phyloP scores from a whole-genome alignment of 805 yeast species.

The Clavispora asparagi region DNA sequence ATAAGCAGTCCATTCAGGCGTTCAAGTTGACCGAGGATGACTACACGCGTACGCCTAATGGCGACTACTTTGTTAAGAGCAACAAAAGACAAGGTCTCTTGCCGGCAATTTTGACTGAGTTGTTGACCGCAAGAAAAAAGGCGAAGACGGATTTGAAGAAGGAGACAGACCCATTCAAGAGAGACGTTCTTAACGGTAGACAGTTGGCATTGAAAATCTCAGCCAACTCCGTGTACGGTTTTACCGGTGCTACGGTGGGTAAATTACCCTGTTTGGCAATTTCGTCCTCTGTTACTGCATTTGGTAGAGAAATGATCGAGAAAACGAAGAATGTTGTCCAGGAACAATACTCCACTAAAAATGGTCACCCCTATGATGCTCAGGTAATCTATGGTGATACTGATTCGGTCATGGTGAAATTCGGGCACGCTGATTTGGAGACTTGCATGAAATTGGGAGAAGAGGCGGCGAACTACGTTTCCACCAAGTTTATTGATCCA shows the following conservation, averaged over 20 bases:
- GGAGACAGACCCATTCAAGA: slow-evolving; percentile 90
- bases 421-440: slow-evolving; percentile 75
- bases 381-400: slow-evolving; percentile 97
- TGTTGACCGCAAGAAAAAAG: slow-evolving; percentile 84
- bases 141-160: slow-evolving; percentile 88
- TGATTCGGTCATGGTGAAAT: slow-evolving; percentile 98
- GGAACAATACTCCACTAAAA: slow-evolving; percentile 66
- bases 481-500: slow-evolving; percentile 73
- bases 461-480: slow-evolving; percentile 88
- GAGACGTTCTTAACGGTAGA: slow-evolving; percentile 93
- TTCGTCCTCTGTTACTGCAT: slow-evolving; percentile 92
- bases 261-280: slow-evolving; percentile 94
- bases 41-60: slow-evolving; percentile 84
- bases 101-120: slow-evolving; percentile 87
- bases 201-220: slow-evolving; percentile 94
- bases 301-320: slow-evolving; percentile 96
- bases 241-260: slow-evolving; percentile 98
- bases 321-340: slow-evolving; percentile 83
- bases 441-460: slow-evolving; percentile 90
- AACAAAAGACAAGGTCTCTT: slow-evolving; percentile 73
- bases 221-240: slow-evolving; percentile 98
- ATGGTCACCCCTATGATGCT: slow-evolving; percentile 82
- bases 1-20: slow-evolving; percentile 61
- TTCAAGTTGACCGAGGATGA: slow-evolving; percentile 64
- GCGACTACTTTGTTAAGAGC: slow-evolving; percentile 80